Evolutionary conservation across 2,329 filamentous ascomycete genomes (phyloP), one percentile per base, ranked within the genome.

Genomic region (Diaporthe helianthi): DNA sequence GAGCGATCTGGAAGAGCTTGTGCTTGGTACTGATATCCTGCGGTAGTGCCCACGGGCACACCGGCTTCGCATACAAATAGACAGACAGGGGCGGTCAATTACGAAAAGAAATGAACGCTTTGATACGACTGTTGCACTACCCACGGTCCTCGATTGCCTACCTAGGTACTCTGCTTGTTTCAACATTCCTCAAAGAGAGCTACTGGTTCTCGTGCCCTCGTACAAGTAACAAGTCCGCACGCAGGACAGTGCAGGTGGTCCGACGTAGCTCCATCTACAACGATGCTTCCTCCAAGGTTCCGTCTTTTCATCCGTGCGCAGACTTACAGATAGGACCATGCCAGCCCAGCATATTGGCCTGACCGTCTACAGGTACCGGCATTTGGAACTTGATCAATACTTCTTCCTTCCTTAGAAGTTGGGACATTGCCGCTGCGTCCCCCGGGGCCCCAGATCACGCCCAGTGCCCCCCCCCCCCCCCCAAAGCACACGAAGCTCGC

Each of bases 11-110:
- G 58, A 61, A 29, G 58, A 61, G 58, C 58, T 61, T 61, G 58
- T 61, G 19, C 58, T 61, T 61, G 58, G 58, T 33, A 61, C 33
- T 61, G 58, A 61, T 61, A 61, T 61, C 58, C 58, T 61, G 58
- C 58, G 58, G 41, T 61, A 61, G 29, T 47, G 58, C 58, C 4
- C 10, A 47, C 6, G 26, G 36, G 58, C 41, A 47, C 33, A 31
- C 58, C 58, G 58, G 58, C 58, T 22, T 47, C 41, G 26, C n/a
- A 61, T 61, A 47, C 26, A 47, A n/a, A n/a, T n/a, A n/a, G n/a
- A n/a, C n/a, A n/a, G n/a, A n/a, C n/a, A n/a, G n/a, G n/a, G n/a
- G n/a, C n/a, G n/a, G n/a, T n/a, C 41, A 47, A 33, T 61, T 26
- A 33, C 8, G 26, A 61, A 44, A 58, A n/a, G 4, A 33, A 22